Conservation (phyloP, 2,329 filamentous ascomycete species). For the Apiospora hydei region DNA sequence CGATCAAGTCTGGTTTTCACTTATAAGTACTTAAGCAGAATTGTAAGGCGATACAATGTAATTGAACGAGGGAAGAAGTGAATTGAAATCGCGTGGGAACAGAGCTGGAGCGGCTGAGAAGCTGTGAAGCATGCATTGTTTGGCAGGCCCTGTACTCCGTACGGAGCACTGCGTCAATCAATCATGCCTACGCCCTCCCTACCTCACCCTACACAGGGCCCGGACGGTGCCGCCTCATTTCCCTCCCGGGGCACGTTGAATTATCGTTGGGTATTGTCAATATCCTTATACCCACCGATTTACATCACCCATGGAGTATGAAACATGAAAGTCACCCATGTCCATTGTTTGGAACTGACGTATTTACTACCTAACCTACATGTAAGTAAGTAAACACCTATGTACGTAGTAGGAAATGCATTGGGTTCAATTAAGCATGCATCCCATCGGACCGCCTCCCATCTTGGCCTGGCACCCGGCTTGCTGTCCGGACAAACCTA, state of each 20-base stretch:
- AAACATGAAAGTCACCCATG: not conserved
- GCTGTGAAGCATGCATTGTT: not conserved
- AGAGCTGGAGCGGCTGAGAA: not conserved
- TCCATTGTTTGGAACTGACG: too few relatives aligned
- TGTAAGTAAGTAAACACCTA: too few relatives aligned
- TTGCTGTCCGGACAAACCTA: not conserved
- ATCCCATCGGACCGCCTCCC: not conserved
- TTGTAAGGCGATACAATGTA: not conserved
- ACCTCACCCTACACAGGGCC: not conserved
- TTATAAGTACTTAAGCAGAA: not conserved
- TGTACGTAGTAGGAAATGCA: not conserved
- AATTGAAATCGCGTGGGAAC: not conserved
- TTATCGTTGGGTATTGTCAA: not conserved
- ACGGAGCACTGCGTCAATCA: not conserved
- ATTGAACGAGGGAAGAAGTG: not conserved
- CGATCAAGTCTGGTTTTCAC: not conserved
- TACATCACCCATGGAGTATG: not conserved
- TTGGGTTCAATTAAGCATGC: not conserved
- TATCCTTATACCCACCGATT: not conserved
- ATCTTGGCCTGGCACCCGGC: not conserved
- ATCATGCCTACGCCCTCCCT: not conserved
- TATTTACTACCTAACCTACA: too few relatives aligned
- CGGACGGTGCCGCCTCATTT: constrained; percentile 10
- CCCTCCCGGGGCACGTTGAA: not conserved
- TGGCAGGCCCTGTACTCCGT: not conserved